These are phyloP conservation scores for Pichia sp. DNA, from an alignment of 1,139 yeast genomes.

Conservation along the genomic window DNA sequence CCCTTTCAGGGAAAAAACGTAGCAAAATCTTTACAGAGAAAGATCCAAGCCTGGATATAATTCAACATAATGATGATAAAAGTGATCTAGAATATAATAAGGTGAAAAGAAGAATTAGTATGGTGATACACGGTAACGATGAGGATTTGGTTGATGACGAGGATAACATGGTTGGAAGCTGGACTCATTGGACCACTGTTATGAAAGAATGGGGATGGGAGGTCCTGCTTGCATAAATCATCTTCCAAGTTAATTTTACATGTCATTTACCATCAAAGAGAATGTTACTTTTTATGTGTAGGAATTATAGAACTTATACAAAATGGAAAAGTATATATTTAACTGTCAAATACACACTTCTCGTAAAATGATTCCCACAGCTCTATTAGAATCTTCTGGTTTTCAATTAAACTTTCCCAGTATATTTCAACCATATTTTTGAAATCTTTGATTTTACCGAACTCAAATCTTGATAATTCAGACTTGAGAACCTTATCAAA, in stretches of 20 bases:
- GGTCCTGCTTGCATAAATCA: constrained; percentile 41
- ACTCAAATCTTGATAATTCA: constrained; percentile 69
- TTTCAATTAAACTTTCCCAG: constrained; percentile 85
- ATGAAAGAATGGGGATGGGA: constrained; percentile 80
- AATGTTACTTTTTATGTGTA: not conserved
- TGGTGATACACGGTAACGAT: constrained; percentile 42
- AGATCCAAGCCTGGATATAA: not conserved
- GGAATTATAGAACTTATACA: not conserved
- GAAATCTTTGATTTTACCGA: constrained; percentile 77
- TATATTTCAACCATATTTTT: constrained; percentile 86
- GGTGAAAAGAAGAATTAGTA: constrained; percentile 31
- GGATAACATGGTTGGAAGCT: constrained; percentile 41
- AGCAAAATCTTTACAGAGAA: constrained; percentile 9
- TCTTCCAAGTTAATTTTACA: not conserved
- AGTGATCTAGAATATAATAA: constrained; percentile 21
- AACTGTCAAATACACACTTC: constrained; percentile 31
- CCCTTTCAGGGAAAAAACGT: constrained; percentile 28
- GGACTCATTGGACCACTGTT: constrained; percentile 63
- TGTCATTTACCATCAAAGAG: not conserved
- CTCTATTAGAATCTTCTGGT: constrained; percentile 93
- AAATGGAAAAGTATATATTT: not conserved
- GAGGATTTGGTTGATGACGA: constrained; percentile 32
- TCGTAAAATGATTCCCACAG: constrained; percentile 88
- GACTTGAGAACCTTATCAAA: constrained; percentile 50
- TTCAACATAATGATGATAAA: constrained; percentile 26